These are phyloP conservation scores for Corynascus novoguineensis DNA, from an alignment of 495 filamentous ascomycete species.

Conservation along the genomic window DNA sequence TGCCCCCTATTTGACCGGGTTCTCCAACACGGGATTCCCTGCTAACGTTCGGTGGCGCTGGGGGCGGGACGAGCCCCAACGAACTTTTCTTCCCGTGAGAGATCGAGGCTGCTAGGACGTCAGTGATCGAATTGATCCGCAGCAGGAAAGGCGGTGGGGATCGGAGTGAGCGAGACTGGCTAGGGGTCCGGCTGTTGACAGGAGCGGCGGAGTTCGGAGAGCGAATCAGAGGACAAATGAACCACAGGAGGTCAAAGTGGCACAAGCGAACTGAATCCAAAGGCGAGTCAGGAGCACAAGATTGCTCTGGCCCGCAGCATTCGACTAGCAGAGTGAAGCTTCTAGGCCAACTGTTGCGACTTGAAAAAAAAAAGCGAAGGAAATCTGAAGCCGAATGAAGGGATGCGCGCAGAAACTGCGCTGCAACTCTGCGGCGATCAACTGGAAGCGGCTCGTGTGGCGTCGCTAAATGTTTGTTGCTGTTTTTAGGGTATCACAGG, in stretches of 20 bases:
- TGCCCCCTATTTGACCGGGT: slow-evolving; percentile 5
- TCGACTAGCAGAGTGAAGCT: no score
- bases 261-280: neutral
- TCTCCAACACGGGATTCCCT: neutral
- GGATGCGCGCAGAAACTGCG: no score
- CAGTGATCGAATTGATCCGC: slow-evolving; percentile 6
- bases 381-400: neutral
- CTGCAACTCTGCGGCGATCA: neutral
- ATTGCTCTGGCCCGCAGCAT: neutral
- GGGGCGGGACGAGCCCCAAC: slow-evolving; percentile 1
- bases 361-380: no score
- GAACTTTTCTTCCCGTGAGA: neutral
- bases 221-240: slow-evolving; percentile 6
- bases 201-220: neutral
- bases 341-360: no score
- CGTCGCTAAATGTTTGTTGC: slow-evolving; percentile 1
- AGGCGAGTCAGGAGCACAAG: slow-evolving; percentile 4
- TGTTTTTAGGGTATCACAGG: slow-evolving; percentile 10
- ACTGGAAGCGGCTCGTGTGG: slow-evolving; percentile 9
- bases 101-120: slow-evolving; percentile 1
- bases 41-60: slow-evolving; percentile 3
- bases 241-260: neutral
- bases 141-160: slow-evolving; percentile 3
- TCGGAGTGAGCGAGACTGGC: neutral
- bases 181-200: neutral